phyloP scores from a whole-genome alignment of 2,329 filamentous ascomycete genomes.

The Fusarium cicatricum region DNA sequence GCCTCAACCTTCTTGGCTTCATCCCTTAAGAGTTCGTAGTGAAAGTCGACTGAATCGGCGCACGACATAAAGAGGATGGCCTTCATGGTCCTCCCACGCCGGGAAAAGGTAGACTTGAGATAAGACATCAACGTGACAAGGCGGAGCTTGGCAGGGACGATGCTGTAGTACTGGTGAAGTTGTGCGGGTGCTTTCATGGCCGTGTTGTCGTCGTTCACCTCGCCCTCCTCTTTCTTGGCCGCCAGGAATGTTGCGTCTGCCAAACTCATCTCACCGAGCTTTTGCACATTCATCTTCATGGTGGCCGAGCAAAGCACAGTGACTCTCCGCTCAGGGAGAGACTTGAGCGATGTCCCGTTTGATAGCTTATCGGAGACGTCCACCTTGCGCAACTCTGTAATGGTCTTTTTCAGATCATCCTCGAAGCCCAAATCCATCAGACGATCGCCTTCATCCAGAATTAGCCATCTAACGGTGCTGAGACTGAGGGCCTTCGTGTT shows the following conservation, averaged over 20 bases:
- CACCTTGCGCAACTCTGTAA: conserved; percentile 77
- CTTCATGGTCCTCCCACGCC: conserved; percentile 93
- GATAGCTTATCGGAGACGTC: conserved; percentile 66
- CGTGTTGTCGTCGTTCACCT: conserved; percentile 56
- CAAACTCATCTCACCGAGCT: conserved; percentile 91
- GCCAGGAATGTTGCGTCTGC: conserved; percentile 91
- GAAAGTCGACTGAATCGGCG: conserved; percentile 95
- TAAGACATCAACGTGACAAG: conserved; percentile 87
- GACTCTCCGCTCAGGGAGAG: conserved; percentile 78
- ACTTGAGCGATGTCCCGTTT: conserved; percentile 64
- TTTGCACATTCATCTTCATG: conserved; percentile 97
- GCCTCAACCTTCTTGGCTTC: conserved; percentile 3
- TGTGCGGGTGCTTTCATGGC: conserved; percentile 86
- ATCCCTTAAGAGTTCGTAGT: conserved; percentile 80
- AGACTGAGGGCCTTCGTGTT: conserved; percentile 91
- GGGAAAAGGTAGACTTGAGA: conserved; percentile 85
- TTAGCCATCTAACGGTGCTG: conserved; percentile 89
- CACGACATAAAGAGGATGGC: conserved; percentile 97
- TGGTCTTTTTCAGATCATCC: conserved; percentile 88
- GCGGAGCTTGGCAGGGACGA: conserved; percentile 88
- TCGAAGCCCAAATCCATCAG: conserved; percentile 98
- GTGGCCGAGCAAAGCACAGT: conserved; percentile 96
- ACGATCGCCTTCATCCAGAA: conserved; percentile 96
- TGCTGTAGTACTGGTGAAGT: conserved; percentile 88
- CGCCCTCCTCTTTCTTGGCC: conserved; percentile 62